A percentile compares a stretch with the other conserved stretches of the same genome.
Evolutionary conservation across 2,329 filamentous ascomycete genomes (phyloP).

Genomic region (Calonectria ilicicola): DNA sequence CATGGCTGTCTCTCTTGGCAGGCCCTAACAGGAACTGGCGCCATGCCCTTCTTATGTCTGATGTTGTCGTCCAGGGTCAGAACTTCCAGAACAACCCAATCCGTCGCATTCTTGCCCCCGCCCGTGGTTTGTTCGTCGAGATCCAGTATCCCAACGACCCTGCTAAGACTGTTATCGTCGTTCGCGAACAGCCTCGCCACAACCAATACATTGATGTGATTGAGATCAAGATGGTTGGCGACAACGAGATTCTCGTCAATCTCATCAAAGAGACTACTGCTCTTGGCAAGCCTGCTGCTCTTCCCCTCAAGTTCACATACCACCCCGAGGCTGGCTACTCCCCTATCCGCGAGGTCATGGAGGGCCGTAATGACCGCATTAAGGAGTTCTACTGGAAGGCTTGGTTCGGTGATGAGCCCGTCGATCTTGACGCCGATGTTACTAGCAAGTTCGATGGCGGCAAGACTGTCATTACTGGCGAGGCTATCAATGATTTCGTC

Average conservation of each 20-base stretch:
- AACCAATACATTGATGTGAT: constrained; percentile 91
- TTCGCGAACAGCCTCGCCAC: constrained; percentile 87
- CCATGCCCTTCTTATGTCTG: constrained; percentile 92
- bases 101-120: constrained; percentile 88
- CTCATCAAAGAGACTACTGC: constrained; percentile 95
- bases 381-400: constrained; percentile 99
- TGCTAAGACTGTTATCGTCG: constrained; percentile 83
- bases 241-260: constrained; percentile 86
- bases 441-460: constrained; percentile 93
- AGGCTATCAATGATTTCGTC: constrained; percentile 98
- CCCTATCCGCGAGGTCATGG: constrained; percentile 98
- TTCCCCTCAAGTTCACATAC: constrained; percentile 92
- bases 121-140: constrained; percentile 89
- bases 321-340: constrained; percentile 96
- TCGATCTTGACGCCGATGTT: constrained; percentile 87
- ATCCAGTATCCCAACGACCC: constrained; percentile 86
- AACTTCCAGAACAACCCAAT: constrained; percentile 98
- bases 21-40: constrained; percentile 91
- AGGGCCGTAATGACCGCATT: constrained; percentile 94
- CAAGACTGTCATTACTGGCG: constrained; percentile 84
- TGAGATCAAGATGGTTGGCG: constrained; percentile 80
- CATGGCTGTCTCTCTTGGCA: constrained; percentile 90
- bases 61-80: constrained; percentile 94
- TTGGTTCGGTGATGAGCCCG: constrained; percentile 91
- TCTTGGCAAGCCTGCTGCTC: constrained; percentile 81